phyloP scores from a whole-genome alignment of 257 asterid genomes.

The Solanum dulcamara region DNA sequence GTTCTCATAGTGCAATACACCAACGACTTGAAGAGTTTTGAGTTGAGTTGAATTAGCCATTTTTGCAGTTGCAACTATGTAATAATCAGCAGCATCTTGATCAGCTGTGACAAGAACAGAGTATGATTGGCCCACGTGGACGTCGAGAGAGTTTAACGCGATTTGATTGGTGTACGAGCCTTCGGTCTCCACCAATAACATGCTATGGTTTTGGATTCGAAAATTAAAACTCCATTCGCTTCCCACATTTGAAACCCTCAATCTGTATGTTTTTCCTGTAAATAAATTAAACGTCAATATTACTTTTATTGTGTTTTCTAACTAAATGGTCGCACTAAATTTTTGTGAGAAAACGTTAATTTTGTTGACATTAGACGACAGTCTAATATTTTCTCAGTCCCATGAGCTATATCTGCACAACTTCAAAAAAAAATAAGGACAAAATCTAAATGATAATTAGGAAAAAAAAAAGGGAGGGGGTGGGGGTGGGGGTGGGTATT shows the following conservation, averaged over 20 bases:
- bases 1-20: constrained; percentile 44
- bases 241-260: constrained; percentile 55
- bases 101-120: constrained; percentile 52
- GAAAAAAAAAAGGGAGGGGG: background rate
- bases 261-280: constrained; percentile 46
- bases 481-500: background rate
- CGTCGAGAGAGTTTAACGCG: constrained; percentile 37
- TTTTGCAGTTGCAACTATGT: constrained; percentile 56
- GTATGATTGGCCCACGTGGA: constrained; percentile 73
- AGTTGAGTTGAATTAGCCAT: constrained; percentile 5
- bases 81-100: constrained; percentile 37
- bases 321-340: background rate
- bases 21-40: constrained; percentile 26
- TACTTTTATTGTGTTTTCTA: background rate
- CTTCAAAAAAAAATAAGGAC: background rate
- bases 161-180: constrained; percentile 51
- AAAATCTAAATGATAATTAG: background rate
- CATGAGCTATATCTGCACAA: background rate
- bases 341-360: background rate
- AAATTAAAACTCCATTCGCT: constrained; percentile 50
- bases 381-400: background rate
- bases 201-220: constrained; percentile 41
- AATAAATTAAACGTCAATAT: background rate
- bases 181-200: constrained; percentile 59
- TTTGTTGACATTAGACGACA: background rate